These are phyloP conservation scores for Xylaria sp. DNA, from an alignment of 2,329 filamentous ascomycete species.

Conservation along the genomic window DNA sequence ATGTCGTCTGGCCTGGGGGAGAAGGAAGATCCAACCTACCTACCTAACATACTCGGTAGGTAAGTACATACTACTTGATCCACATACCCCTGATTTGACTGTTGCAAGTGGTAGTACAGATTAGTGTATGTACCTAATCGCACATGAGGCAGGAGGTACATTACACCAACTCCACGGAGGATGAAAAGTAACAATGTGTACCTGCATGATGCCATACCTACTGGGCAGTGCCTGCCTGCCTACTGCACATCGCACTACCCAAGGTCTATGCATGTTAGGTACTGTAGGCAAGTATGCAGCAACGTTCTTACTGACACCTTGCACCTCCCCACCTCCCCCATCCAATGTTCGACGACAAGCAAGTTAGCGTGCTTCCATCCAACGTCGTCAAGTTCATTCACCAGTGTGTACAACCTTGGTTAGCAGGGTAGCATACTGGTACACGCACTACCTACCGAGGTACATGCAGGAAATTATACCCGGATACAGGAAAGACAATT, in stretches of 20 bases:
- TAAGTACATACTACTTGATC: neutral
- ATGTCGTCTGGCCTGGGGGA: neutral
- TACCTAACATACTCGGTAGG: neutral
- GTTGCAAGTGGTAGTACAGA: neutral
- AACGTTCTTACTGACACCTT: conserved; percentile 1
- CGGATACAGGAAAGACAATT: neutral
- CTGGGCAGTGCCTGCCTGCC: neutral
- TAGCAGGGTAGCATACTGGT: neutral
- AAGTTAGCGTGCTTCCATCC: neutral
- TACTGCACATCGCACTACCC: neutral
- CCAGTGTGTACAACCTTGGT: neutral
- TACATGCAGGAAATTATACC: neutral
- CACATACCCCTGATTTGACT: conserved; percentile 1
- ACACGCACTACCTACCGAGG: neutral
- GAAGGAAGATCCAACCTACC: conserved; percentile 10
- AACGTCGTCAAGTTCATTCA: neutral
- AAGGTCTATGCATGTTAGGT: too few relatives aligned
- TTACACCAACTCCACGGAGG: neutral
- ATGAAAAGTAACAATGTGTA: neutral
- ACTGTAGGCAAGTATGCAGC: neutral
- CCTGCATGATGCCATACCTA: conserved; percentile 2
- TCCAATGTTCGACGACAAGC: neutral
- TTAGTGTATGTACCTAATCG: neutral
- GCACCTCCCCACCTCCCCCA: conserved; percentile 1
- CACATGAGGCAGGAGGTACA: neutral